Conservation (phyloP, 345 rosid genomes). For the Brassica cretica region DNA sequence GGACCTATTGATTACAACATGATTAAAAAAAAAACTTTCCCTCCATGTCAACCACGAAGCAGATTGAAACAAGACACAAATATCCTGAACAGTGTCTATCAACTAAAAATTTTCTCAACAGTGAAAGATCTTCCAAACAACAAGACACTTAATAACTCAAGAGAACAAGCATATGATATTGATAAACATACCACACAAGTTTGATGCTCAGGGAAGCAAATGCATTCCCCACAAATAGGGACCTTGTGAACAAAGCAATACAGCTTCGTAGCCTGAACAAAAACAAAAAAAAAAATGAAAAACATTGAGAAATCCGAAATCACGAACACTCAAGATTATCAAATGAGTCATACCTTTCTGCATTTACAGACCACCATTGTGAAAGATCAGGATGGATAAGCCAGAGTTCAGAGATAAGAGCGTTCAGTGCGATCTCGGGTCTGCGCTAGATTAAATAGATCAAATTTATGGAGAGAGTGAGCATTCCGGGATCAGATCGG, state of each 20-base stretch:
- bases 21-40: constrained; percentile 12
- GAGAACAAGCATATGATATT: not conserved
- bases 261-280: constrained; percentile 85
- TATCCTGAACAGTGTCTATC: too few relatives aligned
- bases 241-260: constrained; percentile 98
- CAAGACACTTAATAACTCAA: not conserved
- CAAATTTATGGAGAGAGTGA: not conserved
- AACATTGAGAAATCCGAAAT: not conserved
- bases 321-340: not conserved
- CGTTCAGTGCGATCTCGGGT: not conserved
- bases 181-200: constrained; percentile 74
- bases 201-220: constrained; percentile 94
- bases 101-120: too few relatives aligned
- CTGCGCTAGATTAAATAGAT: not conserved
- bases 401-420: constrained; percentile 13
- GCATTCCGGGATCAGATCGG: constrained; percentile 8
- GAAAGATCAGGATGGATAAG: constrained; percentile 23
- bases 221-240: constrained; percentile 96
- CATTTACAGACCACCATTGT: constrained; percentile 96
- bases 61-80: too few relatives aligned
- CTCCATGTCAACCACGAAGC: constrained; percentile 2
- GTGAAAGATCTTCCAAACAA: not conserved
- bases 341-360: constrained; percentile 57
- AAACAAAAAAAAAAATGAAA: not conserved
- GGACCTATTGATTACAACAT: too few relatives aligned